A percentile compares a stretch with the other conserved stretches of the same genome.
These are phyloP conservation scores for Phanerochaete carnosa DNA, from an alignment of 768 basidiomycete species.

Conservation along the genomic window DNA sequence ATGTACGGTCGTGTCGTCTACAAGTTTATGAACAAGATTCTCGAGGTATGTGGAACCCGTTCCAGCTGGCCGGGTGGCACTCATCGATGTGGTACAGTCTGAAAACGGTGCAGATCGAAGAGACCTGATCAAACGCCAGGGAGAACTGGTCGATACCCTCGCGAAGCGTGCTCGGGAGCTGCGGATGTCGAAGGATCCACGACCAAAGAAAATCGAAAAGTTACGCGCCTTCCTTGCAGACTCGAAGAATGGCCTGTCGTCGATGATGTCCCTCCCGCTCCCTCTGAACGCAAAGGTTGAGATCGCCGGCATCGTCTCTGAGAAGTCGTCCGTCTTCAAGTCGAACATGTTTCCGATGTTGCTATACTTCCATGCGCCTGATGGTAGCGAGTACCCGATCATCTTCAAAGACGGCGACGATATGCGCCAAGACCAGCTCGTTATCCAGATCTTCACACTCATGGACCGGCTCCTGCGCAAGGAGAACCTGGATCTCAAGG, in stretches of 20 bases:
- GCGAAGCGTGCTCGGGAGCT: conserved; percentile 86
- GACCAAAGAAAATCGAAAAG: conserved; percentile 97
- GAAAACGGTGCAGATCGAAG: conserved; percentile 80
- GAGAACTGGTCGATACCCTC: conserved; percentile 81
- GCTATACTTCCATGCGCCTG: conserved; percentile 83
- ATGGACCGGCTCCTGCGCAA: conserved; percentile 94
- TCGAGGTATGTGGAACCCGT: conserved; percentile 53
- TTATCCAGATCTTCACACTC: conserved; percentile 96
- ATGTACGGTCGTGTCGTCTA: conserved; percentile 92
- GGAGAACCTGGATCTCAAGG: conserved; percentile 90
- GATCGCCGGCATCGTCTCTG: conserved; percentile 83
- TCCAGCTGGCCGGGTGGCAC: not conserved
- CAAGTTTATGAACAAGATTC: conserved; percentile 84
- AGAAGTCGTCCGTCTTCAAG: conserved; percentile 96
- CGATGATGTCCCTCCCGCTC: conserved; percentile 78
- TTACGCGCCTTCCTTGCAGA: conserved; percentile 83
- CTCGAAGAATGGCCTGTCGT: conserved; percentile 77
- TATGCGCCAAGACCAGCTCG: conserved; percentile 96
- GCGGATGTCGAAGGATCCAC: conserved; percentile 84
- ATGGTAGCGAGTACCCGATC: conserved; percentile 84
- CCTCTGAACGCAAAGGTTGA: conserved; percentile 88
- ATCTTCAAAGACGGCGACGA: conserved; percentile 99
- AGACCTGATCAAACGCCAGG: conserved; percentile 89
- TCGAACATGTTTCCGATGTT: conserved; percentile 92
- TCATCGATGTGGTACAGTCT: conserved; percentile 33